These are phyloP conservation scores for Starmerella powellii DNA, from an alignment of 805 yeast species.

Conservation along the genomic window DNA sequence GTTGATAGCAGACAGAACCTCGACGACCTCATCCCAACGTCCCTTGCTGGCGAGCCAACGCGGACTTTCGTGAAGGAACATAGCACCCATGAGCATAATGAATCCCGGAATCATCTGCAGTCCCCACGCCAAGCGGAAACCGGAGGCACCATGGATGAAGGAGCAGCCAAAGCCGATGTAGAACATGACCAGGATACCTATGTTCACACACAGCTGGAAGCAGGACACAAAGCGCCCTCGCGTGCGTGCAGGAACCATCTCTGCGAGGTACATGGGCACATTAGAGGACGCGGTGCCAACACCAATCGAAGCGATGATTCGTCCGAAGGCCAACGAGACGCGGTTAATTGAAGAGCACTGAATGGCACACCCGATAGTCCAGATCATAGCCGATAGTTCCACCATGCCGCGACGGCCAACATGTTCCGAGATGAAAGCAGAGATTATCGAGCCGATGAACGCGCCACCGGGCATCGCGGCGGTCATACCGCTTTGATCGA, in stretches of 20 bases:
- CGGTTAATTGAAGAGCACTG: constrained; percentile 33
- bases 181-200: constrained; percentile 61
- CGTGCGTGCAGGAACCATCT: constrained; percentile 35
- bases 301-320: constrained; percentile 56
- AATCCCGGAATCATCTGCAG: constrained; percentile 61
- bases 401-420: constrained; percentile 38
- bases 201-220: constrained; percentile 60
- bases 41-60: constrained; percentile 53
- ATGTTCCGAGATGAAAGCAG: constrained; percentile 38
- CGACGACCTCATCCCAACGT: constrained; percentile 43
- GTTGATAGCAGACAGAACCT: constrained; percentile 40
- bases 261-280: constrained; percentile 48
- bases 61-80: constrained; percentile 65
- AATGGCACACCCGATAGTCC: constrained; percentile 43
- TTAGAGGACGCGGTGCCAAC: constrained; percentile 62
- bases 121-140: constrained; percentile 66
- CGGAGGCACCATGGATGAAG: constrained; percentile 35
- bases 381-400: constrained; percentile 30
- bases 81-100: constrained; percentile 47
- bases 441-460: constrained; percentile 44
- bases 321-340: constrained; percentile 36
- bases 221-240: constrained; percentile 67
- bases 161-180: constrained; percentile 41
- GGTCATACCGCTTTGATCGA: constrained; percentile 50
- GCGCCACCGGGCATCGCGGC: constrained; percentile 60